Percentiles rank a stretch among this genome's conserved stretches.
Conservation (phyloP, 2,329 filamentous ascomycete genomes). For the Cercospora berteroae region DNA sequence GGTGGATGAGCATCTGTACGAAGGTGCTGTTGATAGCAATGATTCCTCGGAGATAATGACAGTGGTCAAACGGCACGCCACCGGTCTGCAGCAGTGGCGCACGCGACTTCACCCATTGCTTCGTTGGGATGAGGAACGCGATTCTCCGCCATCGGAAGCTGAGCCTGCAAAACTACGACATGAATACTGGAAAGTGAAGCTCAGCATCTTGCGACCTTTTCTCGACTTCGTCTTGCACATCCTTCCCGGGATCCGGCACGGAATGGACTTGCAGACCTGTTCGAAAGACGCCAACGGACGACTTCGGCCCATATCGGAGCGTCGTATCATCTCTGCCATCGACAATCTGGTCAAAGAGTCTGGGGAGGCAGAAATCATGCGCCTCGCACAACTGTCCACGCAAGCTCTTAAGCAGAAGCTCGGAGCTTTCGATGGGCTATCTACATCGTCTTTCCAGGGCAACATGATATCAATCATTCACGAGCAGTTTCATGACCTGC, state of each 20-base stretch:
- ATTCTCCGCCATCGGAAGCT: constrained; percentile 69
- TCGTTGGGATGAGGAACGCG: constrained; percentile 60
- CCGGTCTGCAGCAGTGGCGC: constrained; percentile 51
- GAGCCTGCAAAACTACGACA: constrained; percentile 79
- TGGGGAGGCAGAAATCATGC: constrained; percentile 21
- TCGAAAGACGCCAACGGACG: constrained; percentile 20
- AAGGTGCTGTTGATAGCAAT: neutral
- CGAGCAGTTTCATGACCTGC: constrained; percentile 90
- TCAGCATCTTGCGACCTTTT: constrained; percentile 81
- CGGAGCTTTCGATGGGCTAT: constrained; percentile 69
- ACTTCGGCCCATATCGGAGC: constrained; percentile 17
- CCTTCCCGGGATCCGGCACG: constrained; percentile 27
- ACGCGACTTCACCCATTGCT: constrained; percentile 49
- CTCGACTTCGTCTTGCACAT: constrained; percentile 57
- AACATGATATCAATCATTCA: constrained; percentile 82
- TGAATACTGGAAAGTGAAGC: constrained; percentile 86
- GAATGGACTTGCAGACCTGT: constrained; percentile 13
- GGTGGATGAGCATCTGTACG: neutral
- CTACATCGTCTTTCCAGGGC: constrained; percentile 67
- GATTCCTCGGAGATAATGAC: neutral
- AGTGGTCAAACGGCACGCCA: constrained; percentile 26
- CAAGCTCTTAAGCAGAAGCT: constrained; percentile 78
- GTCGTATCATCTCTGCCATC: constrained; percentile 25
- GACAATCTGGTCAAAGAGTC: neutral
- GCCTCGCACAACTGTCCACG: constrained; percentile 51